These are phyloP conservation scores for Annona squamosa DNA, from an alignment of 164 flowering plant species.

Conservation along the genomic window DNA sequence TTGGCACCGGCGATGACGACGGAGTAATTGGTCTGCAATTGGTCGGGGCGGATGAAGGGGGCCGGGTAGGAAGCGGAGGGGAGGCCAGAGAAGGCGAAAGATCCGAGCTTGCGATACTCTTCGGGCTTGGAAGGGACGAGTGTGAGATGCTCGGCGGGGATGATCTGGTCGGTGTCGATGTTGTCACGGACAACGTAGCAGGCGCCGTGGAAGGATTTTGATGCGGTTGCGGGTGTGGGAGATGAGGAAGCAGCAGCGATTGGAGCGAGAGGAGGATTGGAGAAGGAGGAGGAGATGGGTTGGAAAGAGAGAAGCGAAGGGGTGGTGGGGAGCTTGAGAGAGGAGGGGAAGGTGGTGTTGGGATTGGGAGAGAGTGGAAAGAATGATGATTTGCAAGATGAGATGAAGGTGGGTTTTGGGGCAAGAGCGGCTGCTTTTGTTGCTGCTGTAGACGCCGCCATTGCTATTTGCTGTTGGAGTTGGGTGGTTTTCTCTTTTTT, in stretches of 20 bases:
- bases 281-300: background rate
- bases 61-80: slow-evolving; percentile 48
- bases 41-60: slow-evolving; percentile 58
- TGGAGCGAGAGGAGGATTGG: background rate
- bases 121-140: slow-evolving; percentile 91
- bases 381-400: background rate
- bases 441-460: background rate
- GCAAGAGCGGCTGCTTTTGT: background rate
- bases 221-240: slow-evolving; percentile 7
- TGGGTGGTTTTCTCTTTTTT: background rate
- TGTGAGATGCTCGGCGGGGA: slow-evolving; percentile 94
- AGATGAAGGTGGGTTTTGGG: background rate
- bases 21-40: slow-evolving; percentile 46
- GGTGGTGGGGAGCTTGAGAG: background rate
- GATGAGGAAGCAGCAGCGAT: slow-evolving; percentile 11
- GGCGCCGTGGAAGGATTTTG: slow-evolving; percentile 66
- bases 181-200: slow-evolving; percentile 92
- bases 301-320: background rate
- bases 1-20: slow-evolving; percentile 79
- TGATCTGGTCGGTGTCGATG: slow-evolving; percentile 97
- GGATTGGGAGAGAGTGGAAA: background rate
- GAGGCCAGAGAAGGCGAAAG: slow-evolving; percentile 74
- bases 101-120: slow-evolving; percentile 88
- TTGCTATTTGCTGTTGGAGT: background rate
- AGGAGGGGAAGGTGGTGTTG: background rate